Base-by-base conservation (phyloP, 805 yeast species). In the Lipomyces starkeyi region DNA sequence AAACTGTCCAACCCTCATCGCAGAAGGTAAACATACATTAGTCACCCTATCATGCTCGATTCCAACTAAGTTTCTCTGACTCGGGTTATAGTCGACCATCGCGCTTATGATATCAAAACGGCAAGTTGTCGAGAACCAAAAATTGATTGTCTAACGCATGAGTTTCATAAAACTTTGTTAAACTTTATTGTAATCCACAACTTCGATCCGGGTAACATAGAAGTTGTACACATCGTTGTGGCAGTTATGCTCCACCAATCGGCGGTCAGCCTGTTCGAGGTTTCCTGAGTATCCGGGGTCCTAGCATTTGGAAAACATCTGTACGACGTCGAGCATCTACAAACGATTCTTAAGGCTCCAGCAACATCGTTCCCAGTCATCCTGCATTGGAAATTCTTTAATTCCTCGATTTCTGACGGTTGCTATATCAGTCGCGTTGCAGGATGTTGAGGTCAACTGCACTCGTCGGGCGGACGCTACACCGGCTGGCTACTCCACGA, bases 41-140 rank as follows among this genome's bases (percentile, higher is more conserved):
- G 97, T 89, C 54, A 93, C 97, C 75, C 97, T 87, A 78, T 93
- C 95, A 78, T 89, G 89, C 76, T 93, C 97, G 62, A 93, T 89
- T 37, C 93, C 93, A 56, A 93, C 94, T 69, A 91, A 86, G 74
- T 90, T 88, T 37, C 74, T 59, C 32, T 40, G 52, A 27, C 72
- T 57, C 27, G 25, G 27, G 34, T 57, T 59, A 40, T 54, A 25
- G 22, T 65, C 68, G 40, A 58, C 67, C 60, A 59, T 62, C 22
- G 49, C 14, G 49, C 49, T 3, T n/a, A 43, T 2, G 25, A 5
- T 29, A 29, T 17, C 49, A 6, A 43, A 35, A 58, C 17, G 17
- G 8, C 59, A 6, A 32, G 40, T n/a, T 7, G 59, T 20, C 9
- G 17, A 14, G 59, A 27, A 32, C 25, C 35, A 32, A 27, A 56